Evolutionary conservation across 108 stramenopile species (phyloP).

Genomic region (Cylindrotheca fusiformis): DNA sequence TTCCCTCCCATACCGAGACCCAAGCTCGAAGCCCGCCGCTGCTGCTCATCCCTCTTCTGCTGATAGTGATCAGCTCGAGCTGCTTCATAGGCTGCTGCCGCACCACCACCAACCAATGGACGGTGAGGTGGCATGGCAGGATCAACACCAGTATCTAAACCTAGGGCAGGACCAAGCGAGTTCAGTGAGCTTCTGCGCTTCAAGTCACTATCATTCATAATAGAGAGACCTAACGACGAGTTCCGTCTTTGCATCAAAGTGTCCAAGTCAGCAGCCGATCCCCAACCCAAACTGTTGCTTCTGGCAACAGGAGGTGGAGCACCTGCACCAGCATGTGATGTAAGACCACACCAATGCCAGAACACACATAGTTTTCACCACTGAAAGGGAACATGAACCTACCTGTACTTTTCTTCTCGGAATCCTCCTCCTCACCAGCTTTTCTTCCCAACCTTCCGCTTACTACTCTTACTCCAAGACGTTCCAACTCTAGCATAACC

Average conservation of each 20-base stretch:
- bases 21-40: slow-evolving; percentile 49
- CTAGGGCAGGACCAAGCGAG: slow-evolving; percentile 35
- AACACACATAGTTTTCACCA: background rate
- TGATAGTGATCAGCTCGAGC: slow-evolving; percentile 71
- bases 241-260: slow-evolving; percentile 43
- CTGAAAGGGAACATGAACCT: background rate
- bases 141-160: slow-evolving; percentile 24
- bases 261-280: slow-evolving; percentile 38
- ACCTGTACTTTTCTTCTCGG: slow-evolving; percentile 5
- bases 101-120: slow-evolving; percentile 72
- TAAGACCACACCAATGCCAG: background rate
- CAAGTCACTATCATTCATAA: slow-evolving; percentile 45
- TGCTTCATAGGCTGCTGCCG: slow-evolving; percentile 85
- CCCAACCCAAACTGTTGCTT: slow-evolving; percentile 44
- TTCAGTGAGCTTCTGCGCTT: slow-evolving; percentile 46
- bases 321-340: background rate
- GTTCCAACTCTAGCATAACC: slow-evolving; percentile 89
- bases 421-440: slow-evolving; percentile 66
- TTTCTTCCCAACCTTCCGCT: slow-evolving; percentile 74
- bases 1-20: slow-evolving; percentile 43
- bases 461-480: slow-evolving; percentile 84
- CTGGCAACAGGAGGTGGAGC: slow-evolving; percentile 26
- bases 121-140: slow-evolving; percentile 58
- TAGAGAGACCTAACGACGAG: slow-evolving; percentile 54
- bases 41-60: slow-evolving; percentile 42